A percentile compares a stretch with the other conserved stretches of the same genome.
phyloP scores from a whole-genome alignment of 2,329 filamentous ascomycete genomes.

The Fragosphaeria purpurea region DNA sequence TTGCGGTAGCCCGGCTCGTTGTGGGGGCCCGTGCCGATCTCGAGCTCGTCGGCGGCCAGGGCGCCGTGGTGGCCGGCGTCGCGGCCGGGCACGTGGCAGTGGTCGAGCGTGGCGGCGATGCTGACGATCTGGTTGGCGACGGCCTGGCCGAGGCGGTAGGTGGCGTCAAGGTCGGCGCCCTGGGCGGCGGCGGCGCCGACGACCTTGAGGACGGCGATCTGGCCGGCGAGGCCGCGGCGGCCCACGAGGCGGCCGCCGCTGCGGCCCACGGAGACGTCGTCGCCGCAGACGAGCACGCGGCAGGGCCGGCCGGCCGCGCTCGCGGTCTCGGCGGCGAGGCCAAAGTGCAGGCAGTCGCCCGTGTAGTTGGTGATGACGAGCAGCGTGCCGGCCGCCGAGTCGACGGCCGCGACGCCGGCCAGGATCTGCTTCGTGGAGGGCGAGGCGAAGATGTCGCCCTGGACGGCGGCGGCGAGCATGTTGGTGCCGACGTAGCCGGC shows the following conservation, averaged over 20 bases:
- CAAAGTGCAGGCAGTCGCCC: slow-evolving; percentile 53
- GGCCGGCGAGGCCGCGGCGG: slow-evolving; percentile 50
- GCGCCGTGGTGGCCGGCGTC: slow-evolving; percentile 37
- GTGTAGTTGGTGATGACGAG: slow-evolving; percentile 57
- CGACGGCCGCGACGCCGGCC: slow-evolving; percentile 44
- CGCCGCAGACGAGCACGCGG: slow-evolving; percentile 50
- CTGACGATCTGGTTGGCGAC: slow-evolving; percentile 44
- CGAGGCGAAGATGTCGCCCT: slow-evolving; percentile 54
- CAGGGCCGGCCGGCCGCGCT: slow-evolving; percentile 43
- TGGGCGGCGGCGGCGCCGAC: slow-evolving; percentile 40
- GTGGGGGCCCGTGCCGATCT: slow-evolving; percentile 58
- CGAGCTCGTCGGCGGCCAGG: slow-evolving; percentile 41
- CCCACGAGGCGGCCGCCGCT: slow-evolving; percentile 49
- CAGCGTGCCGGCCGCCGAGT: slow-evolving; percentile 45
- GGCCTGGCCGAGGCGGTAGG: slow-evolving; percentile 39
- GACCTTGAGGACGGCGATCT: slow-evolving; percentile 49
- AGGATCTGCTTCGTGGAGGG: slow-evolving; percentile 55
- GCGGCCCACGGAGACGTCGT: slow-evolving; percentile 54
- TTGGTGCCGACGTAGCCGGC: slow-evolving; percentile 53
- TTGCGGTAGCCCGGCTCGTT: slow-evolving; percentile 55
- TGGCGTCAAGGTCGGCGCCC: slow-evolving; percentile 37
- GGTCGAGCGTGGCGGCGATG: slow-evolving; percentile 48
- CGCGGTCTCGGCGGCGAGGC: slow-evolving; percentile 48
- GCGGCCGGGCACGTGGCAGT: slow-evolving; percentile 49
- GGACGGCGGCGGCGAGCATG: slow-evolving; percentile 50